Evolutionary conservation across 108 stramenopile genomes (phyloP).

Genomic region (Asterionellopsis glacialis): DNA sequence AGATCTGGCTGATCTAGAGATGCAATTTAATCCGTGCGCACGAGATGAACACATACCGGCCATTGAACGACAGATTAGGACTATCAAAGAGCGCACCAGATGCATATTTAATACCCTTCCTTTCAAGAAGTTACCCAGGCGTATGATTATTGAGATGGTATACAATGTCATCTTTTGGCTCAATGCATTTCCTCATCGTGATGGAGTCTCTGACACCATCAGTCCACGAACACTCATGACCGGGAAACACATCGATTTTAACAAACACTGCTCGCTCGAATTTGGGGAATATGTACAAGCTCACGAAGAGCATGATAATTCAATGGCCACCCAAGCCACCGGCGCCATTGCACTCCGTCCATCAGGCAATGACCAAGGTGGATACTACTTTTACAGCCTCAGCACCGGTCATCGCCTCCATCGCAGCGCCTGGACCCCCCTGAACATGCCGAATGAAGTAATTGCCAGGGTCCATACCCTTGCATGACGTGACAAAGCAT

Average conservation of each 20-base stretch:
- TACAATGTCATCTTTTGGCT: constrained; percentile 4
- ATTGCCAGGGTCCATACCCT: constrained; percentile 15
- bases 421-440: constrained; percentile 12
- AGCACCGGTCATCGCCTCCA: constrained; percentile 16
- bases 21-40: constrained; percentile 8
- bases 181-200: constrained; percentile 1
- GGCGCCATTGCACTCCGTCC: constrained; percentile 15
- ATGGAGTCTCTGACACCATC: no score
- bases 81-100: constrained; percentile 10
- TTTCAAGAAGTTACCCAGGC: constrained; percentile 1
- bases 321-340: no score
- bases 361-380: constrained; percentile 37
- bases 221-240: constrained; percentile 2
- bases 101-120: no score
- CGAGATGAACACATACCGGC: no score
- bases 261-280: background rate
- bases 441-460: constrained; percentile 31
- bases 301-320: no score
- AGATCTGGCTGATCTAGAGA: background rate
- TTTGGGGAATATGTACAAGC: background rate
- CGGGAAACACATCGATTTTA: background rate
- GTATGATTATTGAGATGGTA: constrained; percentile 2
- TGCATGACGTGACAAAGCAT: background rate
- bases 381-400: constrained; percentile 25
- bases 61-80: constrained; percentile 12